phyloP scores from a whole-genome alignment of 768 basidiomycete species.

The Mycena olivaceomarginata region DNA sequence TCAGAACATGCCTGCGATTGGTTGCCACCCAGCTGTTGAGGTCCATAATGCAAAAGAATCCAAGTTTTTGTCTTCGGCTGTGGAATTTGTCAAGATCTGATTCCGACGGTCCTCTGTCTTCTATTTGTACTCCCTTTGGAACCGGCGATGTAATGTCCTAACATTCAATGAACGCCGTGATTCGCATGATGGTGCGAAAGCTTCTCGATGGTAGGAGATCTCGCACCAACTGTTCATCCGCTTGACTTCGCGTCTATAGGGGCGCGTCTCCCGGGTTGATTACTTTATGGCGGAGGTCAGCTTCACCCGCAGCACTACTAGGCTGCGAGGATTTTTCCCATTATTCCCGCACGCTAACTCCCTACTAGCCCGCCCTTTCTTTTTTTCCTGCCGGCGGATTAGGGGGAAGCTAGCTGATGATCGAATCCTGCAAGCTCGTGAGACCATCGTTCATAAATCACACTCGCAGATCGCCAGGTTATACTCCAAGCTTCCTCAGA shows the following conservation, averaged over 20 bases:
- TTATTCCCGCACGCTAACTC: slow-evolving; percentile 27
- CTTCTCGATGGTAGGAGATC: not conserved
- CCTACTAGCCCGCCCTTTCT: not conserved
- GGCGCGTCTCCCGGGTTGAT: not conserved
- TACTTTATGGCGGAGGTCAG: slow-evolving; percentile 10
- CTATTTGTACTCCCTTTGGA: slow-evolving; percentile 10
- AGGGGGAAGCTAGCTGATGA: slow-evolving; percentile 21
- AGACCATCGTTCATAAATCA: slow-evolving; percentile 23
- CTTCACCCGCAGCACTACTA: slow-evolving; percentile 10
- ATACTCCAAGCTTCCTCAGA: slow-evolving; percentile 25
- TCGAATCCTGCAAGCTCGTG: not conserved
- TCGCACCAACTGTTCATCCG: slow-evolving; percentile 21
- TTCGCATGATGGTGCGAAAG: slow-evolving; percentile 37
- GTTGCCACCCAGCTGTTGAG: slow-evolving; percentile 26
- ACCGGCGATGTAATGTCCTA: not conserved
- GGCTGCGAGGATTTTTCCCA: not conserved
- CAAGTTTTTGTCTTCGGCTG: no score
- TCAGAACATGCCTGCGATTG: slow-evolving; percentile 7
- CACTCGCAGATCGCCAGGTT: slow-evolving; percentile 27
- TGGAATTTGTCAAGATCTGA: slow-evolving; percentile 13
- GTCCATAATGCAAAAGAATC: not conserved
- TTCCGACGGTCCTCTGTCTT: slow-evolving; percentile 7
- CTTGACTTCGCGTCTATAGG: not conserved
- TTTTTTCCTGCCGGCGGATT: slow-evolving; percentile 21
- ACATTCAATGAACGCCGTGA: slow-evolving; percentile 32